Conservation (phyloP, 129 eudicot species). For the Solidago caesia region DNA sequence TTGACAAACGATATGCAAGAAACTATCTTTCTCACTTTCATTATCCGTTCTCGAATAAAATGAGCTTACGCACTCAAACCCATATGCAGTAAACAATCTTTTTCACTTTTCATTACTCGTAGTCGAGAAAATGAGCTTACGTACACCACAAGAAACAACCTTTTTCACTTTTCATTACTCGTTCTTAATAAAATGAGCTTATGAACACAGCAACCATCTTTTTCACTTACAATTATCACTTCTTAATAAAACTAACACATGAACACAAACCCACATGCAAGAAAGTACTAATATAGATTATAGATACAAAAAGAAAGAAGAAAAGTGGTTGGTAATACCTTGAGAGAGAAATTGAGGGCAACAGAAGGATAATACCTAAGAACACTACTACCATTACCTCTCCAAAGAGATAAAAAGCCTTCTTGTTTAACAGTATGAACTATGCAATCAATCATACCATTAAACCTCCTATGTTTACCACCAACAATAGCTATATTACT, state of each 20-base stretch:
- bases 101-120: no score
- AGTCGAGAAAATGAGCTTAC: neutral
- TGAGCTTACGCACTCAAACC: neutral
- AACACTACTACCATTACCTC: slow-evolving; percentile 99
- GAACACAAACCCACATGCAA: neutral
- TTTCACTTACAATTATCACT: neutral
- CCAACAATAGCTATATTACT: slow-evolving; percentile 80
- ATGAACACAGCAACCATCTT: slow-evolving; percentile 4
- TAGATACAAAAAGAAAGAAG: neutral
- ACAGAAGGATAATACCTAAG: slow-evolving; percentile 93
- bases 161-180: no score
- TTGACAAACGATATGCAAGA: slow-evolving; percentile 14
- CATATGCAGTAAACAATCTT: neutral
- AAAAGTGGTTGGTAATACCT: slow-evolving; percentile 46
- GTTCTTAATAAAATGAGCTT: no score
- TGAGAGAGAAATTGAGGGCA: slow-evolving; percentile 96
- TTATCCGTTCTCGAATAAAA: no score
- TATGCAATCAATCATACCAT: slow-evolving; percentile 93
- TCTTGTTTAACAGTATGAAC: slow-evolving; percentile 66
- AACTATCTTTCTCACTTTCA: neutral
- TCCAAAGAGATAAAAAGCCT: slow-evolving; percentile 87
- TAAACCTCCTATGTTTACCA: slow-evolving; percentile 71
- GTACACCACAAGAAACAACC: neutral
- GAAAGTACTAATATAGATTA: neutral
- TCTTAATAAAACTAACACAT: neutral